A percentile compares a stretch with the other conserved stretches of the same genome.
These are phyloP conservation scores for Termitomyces sp. DNA, from an alignment of 768 basidiomycete species.

Conservation along the genomic window DNA sequence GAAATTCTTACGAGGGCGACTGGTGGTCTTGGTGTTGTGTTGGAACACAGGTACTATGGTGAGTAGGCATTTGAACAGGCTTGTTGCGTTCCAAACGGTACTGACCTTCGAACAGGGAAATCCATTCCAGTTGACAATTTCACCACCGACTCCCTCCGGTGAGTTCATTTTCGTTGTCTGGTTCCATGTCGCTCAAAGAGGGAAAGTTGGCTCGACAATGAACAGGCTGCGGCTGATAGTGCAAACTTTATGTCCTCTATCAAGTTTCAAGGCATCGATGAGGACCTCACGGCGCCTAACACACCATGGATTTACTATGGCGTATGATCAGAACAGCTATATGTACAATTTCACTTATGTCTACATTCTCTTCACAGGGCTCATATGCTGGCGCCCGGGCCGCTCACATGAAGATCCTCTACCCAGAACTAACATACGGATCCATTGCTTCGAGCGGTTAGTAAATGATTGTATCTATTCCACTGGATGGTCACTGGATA, in stretches of 20 bases:
- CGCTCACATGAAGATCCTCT: conserved; percentile 85
- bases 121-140: conserved; percentile 77
- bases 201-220: conserved; percentile 81
- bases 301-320: conserved; percentile 95
- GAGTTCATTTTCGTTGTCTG: conserved; percentile 11
- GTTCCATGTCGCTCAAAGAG: not conserved
- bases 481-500: not conserved
- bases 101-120: conserved; percentile 39
- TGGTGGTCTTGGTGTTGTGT: conserved; percentile 83
- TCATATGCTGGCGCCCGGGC: conserved; percentile 93
- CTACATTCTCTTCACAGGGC: conserved; percentile 39
- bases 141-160: conserved; percentile 81
- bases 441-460: conserved; percentile 84
- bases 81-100: conserved; percentile 4
- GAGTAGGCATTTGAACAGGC: conserved; percentile 10
- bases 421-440: conserved; percentile 86
- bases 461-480: conserved; percentile 15
- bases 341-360: not conserved
- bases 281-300: conserved; percentile 65
- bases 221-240: conserved; percentile 86
- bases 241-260: conserved; percentile 87
- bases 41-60: conserved; percentile 94
- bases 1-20: conserved; percentile 84
- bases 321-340: conserved; percentile 37
- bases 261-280: conserved; percentile 65